A percentile compares a stretch with the other conserved stretches of the same genome.
phyloP scores from a whole-genome alignment of 306 rosid species.

The Nissolia schottii region DNA sequence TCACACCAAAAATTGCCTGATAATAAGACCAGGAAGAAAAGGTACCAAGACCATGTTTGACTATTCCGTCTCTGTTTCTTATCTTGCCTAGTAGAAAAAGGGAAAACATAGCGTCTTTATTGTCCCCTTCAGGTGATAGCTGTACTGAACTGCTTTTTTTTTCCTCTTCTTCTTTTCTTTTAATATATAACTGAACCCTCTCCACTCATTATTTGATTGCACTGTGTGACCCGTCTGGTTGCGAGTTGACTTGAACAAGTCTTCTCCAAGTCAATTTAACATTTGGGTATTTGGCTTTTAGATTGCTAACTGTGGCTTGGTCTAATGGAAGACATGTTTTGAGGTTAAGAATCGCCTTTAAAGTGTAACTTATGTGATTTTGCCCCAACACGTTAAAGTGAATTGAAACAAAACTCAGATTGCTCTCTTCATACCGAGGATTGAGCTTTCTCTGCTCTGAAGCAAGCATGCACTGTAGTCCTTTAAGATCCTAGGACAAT shows the following conservation, averaged over 20 bases:
- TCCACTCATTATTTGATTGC: background rate
- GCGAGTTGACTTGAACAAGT: conserved; percentile 31
- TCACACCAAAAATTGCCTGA: conserved; percentile 4
- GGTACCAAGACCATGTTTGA: conserved; percentile 26
- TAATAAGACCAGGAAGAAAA: conserved; percentile 27
- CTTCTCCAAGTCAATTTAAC: background rate
- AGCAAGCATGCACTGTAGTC: background rate
- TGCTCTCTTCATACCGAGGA: background rate
- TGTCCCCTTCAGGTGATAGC: background rate
- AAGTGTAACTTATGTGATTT: too few relatives aligned
- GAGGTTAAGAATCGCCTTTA: too few relatives aligned
- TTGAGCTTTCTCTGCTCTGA: background rate
- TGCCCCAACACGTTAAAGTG: background rate
- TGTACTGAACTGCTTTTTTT: background rate
- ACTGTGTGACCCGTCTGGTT: background rate
- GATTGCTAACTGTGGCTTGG: background rate
- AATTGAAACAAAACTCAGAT: background rate
- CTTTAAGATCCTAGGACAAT: background rate
- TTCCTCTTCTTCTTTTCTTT: background rate
- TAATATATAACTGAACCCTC: background rate
- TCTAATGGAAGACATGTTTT: too few relatives aligned
- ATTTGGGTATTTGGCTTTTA: background rate
- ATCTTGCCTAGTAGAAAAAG: too few relatives aligned
- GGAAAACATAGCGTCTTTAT: background rate
- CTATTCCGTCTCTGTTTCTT: background rate